Evolutionary conservation across 1,284 basidiomycete species (phyloP).

Genomic region (Cystobasidium pallidum): DNA sequence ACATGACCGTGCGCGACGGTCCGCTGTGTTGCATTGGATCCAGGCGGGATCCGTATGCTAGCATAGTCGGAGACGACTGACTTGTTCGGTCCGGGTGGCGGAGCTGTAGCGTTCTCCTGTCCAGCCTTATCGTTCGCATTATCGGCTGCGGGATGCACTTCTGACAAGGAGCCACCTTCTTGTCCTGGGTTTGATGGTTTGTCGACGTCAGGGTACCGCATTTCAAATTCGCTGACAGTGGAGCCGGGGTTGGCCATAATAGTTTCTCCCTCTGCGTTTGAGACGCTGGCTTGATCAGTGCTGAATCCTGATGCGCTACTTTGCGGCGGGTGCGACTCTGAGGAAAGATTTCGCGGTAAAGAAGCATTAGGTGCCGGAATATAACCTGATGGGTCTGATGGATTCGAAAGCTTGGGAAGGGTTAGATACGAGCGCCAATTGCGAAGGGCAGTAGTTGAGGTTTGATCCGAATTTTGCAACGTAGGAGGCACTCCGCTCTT

Average conservation of each 20-base stretch:
- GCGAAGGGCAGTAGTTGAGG: background rate
- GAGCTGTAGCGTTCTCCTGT: background rate
- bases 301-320: too few relatives aligned
- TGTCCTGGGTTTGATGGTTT: background rate
- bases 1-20: background rate
- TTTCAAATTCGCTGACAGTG: background rate
- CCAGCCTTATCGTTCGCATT: background rate
- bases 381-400: background rate
- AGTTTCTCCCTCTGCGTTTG: too few relatives aligned
- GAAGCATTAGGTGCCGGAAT: background rate
- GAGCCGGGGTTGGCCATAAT: too few relatives aligned
- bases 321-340: too few relatives aligned
- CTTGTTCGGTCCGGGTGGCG: too few relatives aligned
- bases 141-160: background rate
- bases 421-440: constrained; percentile 23
- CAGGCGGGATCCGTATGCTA: background rate
- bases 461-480: background rate
- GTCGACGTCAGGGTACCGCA: background rate
- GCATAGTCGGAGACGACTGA: too few relatives aligned
- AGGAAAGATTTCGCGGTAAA: too few relatives aligned
- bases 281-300: too few relatives aligned
- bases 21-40: background rate
- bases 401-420: constrained; percentile 1
- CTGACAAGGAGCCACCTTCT: background rate
- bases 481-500: background rate